phyloP scores from a whole-genome alignment of 306 rosid species.

The Prunus mongolica region DNA sequence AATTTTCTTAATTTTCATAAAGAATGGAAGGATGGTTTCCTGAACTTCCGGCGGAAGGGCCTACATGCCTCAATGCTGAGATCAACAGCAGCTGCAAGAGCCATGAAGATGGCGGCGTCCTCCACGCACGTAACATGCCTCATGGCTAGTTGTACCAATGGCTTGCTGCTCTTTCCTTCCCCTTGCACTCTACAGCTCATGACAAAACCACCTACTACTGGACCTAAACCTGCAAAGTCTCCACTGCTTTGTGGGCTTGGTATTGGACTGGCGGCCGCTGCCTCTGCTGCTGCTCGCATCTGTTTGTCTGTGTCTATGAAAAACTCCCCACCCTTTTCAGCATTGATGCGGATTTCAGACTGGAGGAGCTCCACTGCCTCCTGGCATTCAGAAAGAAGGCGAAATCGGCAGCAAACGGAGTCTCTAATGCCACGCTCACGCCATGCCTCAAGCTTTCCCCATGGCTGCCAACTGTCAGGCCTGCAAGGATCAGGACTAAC shows the following conservation, averaged over 20 bases:
- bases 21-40: slow-evolving; percentile 48
- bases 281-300: slow-evolving; percentile 45
- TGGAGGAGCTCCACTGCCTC: slow-evolving; percentile 70
- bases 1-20: slow-evolving; percentile 30
- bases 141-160: slow-evolving; percentile 76
- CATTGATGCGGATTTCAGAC: slow-evolving; percentile 68
- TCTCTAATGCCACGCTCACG: slow-evolving; percentile 85
- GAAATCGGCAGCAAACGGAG: slow-evolving; percentile 68
- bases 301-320: slow-evolving; percentile 79
- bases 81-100: slow-evolving; percentile 88
- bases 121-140: slow-evolving; percentile 83
- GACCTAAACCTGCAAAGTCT: slow-evolving; percentile 73
- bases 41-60: slow-evolving; percentile 70
- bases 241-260: slow-evolving; percentile 95
- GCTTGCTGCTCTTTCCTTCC: slow-evolving; percentile 79
- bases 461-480: slow-evolving; percentile 92
- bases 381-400: slow-evolving; percentile 69
- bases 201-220: slow-evolving; percentile 72
- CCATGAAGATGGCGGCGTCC: slow-evolving; percentile 97
- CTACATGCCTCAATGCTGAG: slow-evolving; percentile 81
- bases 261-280: slow-evolving; percentile 47
- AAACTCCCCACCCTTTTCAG: slow-evolving; percentile 96
- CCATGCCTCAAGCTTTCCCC: slow-evolving; percentile 99
- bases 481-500: slow-evolving; percentile 69
- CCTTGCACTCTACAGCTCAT: slow-evolving; percentile 92